Evolutionary conservation across 2,329 filamentous ascomycete species (phyloP), one percentile per base, ranked within the genome.

Genomic region (Fusarium mangiferae): DNA sequence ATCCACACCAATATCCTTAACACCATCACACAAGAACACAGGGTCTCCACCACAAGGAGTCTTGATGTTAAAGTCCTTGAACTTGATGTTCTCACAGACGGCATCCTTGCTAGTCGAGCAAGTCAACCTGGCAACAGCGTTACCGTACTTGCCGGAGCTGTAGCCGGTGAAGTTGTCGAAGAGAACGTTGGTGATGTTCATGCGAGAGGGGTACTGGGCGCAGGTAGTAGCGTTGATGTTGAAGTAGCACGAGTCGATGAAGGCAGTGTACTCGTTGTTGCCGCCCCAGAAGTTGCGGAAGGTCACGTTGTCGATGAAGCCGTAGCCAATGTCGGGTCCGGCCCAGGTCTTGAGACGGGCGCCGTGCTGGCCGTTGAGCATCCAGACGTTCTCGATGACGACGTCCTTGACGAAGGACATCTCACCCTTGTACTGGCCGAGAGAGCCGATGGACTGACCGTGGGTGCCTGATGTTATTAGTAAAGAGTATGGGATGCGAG

Each of bases 261-360:
- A 78, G 3, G 70, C 74, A 2, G 63, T 59, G 59, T 77, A 78
- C n/a, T 78, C 76, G 44, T 75, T 78, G 68, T 72, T 74, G 3
- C 59, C 76, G 18, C 68, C 74, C 76, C 76, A 78, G 51, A 78
- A 74, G 57, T 78, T 78, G 36, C 74, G 74, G 74, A 78, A 78
- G 0, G 76, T 78, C 11, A 78, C 62, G 41, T 78, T 78, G 56
- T 78, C 70, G 42, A 78, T 70, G 52, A 73, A 75, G 17, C 76
- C 76, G 38, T 78, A 72, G 42, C 76, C 76, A 2, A 77, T 64
- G 9, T 72, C 73, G 1, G 73, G 72, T 1, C 76, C 76, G 1
- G 76, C 76, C 76, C 76, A 78, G 13, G 70, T 74, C 74, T 78
- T 78, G 55, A 78, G 66, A 15, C 76, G 75, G 18, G 75, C 74